Evolutionary conservation across 1,284 basidiomycete genomes (phyloP).

Genomic region (Cryptococcus depauperatus): DNA sequence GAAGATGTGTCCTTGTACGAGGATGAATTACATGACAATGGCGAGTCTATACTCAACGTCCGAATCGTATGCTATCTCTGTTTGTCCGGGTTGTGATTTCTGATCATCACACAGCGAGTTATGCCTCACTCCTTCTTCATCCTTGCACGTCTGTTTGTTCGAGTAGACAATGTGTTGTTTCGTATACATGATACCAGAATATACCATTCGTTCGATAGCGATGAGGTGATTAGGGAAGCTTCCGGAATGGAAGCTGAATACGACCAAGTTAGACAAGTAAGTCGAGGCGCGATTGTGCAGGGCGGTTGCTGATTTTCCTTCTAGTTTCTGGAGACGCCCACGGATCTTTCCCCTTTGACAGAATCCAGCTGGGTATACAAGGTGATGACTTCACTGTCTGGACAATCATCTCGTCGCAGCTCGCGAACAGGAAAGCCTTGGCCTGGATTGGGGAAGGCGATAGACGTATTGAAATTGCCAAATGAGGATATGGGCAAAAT

Average conservation of each 20-base stretch:
- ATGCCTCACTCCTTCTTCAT: constrained; percentile 97
- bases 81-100: background rate
- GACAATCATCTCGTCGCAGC: constrained; percentile 1
- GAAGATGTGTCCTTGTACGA: constrained; percentile 87
- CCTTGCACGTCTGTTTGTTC: constrained; percentile 80
- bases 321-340: constrained; percentile 67
- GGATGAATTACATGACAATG: constrained; percentile 91
- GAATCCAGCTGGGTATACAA: constrained; percentile 80
- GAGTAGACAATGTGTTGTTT: constrained; percentile 93
- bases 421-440: constrained; percentile 56
- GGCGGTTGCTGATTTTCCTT: background rate
- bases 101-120: constrained; percentile 61
- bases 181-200: constrained; percentile 81
- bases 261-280: constrained; percentile 60
- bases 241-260: constrained; percentile 88
- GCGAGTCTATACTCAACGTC: constrained; percentile 69
- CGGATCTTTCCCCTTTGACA: constrained; percentile 82
- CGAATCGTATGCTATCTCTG: constrained; percentile 60
- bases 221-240: constrained; percentile 64
- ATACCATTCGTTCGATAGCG: constrained; percentile 66
- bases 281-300: background rate
- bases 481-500: constrained; percentile 3
- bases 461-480: constrained; percentile 30
- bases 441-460: constrained; percentile 57
- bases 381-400: constrained; percentile 49